Base-by-base conservation (phyloP, 257 asterid genomes). In the Primulina tabacum region DNA sequence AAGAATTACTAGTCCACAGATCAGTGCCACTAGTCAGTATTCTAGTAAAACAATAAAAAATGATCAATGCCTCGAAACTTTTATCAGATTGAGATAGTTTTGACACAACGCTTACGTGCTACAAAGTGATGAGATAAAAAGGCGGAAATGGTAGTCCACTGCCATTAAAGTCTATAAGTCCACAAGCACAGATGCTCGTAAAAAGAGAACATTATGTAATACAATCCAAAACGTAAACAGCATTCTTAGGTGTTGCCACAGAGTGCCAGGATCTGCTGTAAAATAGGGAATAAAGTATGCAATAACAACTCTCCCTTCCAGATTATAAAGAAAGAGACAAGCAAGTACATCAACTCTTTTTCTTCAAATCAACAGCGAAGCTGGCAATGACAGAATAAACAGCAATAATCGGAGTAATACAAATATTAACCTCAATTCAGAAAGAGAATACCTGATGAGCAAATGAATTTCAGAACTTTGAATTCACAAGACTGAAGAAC, bases 401-500 rank as follows among this genome's bases (percentile, higher is more conserved):
- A 37, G 62, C 53, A 65, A 62, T 50, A 68, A 67, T 58, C 56
- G 47, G 65, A 67, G 18, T 40, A 16, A 52, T n/a, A 34, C 43
- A 32, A 30, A 69, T 56, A 60, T 32, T 70, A 30, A 37, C 32
- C 59, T 59, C 29, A 71, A 16, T n/a, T 67, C 21, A 67, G 80
- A 47, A 40, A 61, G 21, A 62, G 34, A 37, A 62, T 90, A 90
- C 99, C 97, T 85, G 95, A 78, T 58, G 96, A 89, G 70, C 96
- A 90, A 76, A 74, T 73, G 79, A 93, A 93, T 67, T 69, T 75
- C 78, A 93, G 90, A 69, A 80, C 92, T 72, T 87, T 91, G 73
- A 93, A 93, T 80, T 90, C 97, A 78, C 99, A 90, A 32, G 95
- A 89, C 73, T 83, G 95, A 84, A 93, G 97, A 80, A 93, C 96